Evolutionary conservation across 176 grass and related monocot genomes (phyloP), one percentile per base, ranked within the genome.

Genomic region (Aegilops longissima): DNA sequence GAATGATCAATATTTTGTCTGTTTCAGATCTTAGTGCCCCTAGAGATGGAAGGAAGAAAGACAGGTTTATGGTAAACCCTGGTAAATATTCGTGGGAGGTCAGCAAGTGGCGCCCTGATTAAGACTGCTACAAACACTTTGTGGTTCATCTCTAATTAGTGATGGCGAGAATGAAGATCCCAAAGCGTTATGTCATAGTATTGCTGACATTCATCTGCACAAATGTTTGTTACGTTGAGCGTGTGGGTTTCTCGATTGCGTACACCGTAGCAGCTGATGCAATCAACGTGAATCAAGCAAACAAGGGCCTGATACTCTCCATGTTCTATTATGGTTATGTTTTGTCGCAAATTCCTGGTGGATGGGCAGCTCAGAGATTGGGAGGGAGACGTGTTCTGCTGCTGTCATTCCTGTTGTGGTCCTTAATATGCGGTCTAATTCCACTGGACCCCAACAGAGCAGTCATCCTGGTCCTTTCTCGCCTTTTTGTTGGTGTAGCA

Each of bases 51-150:
- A 75, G 72, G 42, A 75, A 51, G 12, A 54, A 54, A 7, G 13
- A 30, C 42, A 51, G 47, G 17, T 64, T 88, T 91, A 81, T 85
- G 85, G 24, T 87, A 91, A 85, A 52, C 69, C 65, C 77, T 85
- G 29, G 61, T 71, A 82, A 85, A 70, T 83, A 80, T 70, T 80
- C 62, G 79, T 91, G 90, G 81, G 82, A 63, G 77, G 77, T 84
- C 51, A 85, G 38, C 70, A 88, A 81, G 86, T 85, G 63, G 69
- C 58, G 82, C 62, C 82, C 77, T 88, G 69, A 81, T 79, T 91
- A 84, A 65, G 81, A 72, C 30, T 81, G 20, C 21, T 61, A 14
- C 21, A 70, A 2, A 2, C 23, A 76, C 40, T 12, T 21, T 0
- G 24, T 86, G 70, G 8, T 86, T 69, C 70, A 49, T 77, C 69